phyloP scores from a whole-genome alignment of 345 rosid species.

The Syzygium oleosum region DNA sequence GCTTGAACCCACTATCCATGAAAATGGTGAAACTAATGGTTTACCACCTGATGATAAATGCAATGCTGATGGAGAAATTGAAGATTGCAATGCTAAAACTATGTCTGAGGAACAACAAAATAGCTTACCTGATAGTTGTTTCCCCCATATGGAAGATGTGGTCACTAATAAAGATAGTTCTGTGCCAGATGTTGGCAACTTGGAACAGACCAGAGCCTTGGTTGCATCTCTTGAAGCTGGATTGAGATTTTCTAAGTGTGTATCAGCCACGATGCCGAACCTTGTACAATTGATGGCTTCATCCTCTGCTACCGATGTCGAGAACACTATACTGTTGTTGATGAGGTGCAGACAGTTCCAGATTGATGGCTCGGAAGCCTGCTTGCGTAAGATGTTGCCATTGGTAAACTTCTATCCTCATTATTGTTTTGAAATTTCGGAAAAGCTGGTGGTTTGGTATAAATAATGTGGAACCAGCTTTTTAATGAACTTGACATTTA shows the following conservation, averaged over 20 bases:
- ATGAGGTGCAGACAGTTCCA: slow-evolving; percentile 99
- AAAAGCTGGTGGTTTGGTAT: not conserved
- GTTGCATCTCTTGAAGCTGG: slow-evolving; percentile 99
- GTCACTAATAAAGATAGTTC: slow-evolving; percentile 36
- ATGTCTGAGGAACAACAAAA: slow-evolving; percentile 28
- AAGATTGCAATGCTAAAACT: slow-evolving; percentile 32
- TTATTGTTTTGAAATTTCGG: not conserved
- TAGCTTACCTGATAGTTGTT: slow-evolving; percentile 64
- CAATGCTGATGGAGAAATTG: slow-evolving; percentile 52
- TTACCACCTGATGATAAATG: slow-evolving; percentile 32
- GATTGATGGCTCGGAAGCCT: slow-evolving; percentile 93
- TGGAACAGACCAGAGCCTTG: slow-evolving; percentile 95
- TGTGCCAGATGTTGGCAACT: slow-evolving; percentile 89
- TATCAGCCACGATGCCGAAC: slow-evolving; percentile 73
- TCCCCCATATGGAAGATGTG: slow-evolving; percentile 33
- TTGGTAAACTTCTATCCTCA: slow-evolving; percentile 46
- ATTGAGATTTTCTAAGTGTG: slow-evolving; percentile 73
- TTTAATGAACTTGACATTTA: not conserved
- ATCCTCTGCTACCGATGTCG: slow-evolving; percentile 30
- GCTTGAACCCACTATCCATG: slow-evolving; percentile 45
- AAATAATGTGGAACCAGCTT: not conserved
- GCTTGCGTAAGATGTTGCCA: slow-evolving; percentile 95
- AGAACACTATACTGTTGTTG: slow-evolving; percentile 14
- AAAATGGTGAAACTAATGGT: slow-evolving; percentile 32
- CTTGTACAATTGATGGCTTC: slow-evolving; percentile 98